phyloP scores from a whole-genome alignment of 2,329 filamentous ascomycete genomes.

The Hypoxylon rubiginosum region DNA sequence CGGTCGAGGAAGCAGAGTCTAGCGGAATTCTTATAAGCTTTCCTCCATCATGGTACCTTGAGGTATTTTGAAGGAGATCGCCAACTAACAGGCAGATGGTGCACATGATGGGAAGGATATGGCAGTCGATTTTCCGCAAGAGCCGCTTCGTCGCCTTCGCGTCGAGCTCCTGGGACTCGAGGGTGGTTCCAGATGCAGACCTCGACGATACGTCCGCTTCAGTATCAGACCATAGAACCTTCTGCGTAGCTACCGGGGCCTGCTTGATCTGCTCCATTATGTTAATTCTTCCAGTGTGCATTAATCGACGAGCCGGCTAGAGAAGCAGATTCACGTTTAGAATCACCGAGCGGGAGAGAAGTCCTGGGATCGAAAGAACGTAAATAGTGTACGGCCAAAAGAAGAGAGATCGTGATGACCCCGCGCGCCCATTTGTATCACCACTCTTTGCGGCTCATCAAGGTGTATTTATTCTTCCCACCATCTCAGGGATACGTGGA shows the following conservation, averaged over 20 bases:
- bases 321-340: background rate
- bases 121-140: conserved; percentile 66
- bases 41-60: background rate
- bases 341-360: background rate
- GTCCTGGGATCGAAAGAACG: no score
- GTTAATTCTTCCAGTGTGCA: background rate
- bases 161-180: conserved; percentile 47
- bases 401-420: background rate
- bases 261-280: conserved; percentile 14
- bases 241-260: background rate
- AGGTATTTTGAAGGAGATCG: background rate
- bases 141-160: conserved; percentile 61
- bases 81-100: conserved; percentile 66
- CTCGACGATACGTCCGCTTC: conserved; percentile 1
- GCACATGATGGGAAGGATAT: conserved; percentile 71
- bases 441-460: conserved; percentile 13
- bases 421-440: background rate
- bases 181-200: conserved; percentile 6
- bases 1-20: conserved; percentile 60
- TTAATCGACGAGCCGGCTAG: background rate
- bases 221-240: background rate
- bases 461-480: conserved; percentile 3
- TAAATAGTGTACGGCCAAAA: background rate
- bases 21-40: conserved; percentile 2
- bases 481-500: background rate